Evolutionary conservation across 1,284 basidiomycete species (phyloP).

Genomic region (Trametes polyzona): DNA sequence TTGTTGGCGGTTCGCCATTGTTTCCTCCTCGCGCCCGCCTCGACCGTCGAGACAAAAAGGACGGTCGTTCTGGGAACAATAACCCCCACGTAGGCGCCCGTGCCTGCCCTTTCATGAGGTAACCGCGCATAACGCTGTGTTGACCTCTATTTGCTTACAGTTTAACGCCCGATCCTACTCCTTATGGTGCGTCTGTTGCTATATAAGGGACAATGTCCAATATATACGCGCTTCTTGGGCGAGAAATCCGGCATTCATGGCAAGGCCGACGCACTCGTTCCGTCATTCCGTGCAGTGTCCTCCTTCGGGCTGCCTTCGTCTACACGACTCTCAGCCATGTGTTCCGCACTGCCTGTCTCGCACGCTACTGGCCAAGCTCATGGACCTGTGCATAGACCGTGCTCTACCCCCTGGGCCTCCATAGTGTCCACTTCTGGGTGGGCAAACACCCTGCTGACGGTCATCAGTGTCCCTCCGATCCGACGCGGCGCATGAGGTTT

Average conservation of each 20-base stretch:
- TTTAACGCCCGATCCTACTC: not conserved
- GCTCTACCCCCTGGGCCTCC: no score
- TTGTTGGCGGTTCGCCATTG: constrained; percentile 26
- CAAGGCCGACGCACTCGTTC: not conserved
- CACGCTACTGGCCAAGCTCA: no score
- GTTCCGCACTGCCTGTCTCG: not conserved
- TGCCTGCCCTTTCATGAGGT: constrained; percentile 13
- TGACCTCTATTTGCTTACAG: constrained; percentile 14
- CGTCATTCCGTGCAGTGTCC: not conserved
- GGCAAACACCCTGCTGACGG: no score
- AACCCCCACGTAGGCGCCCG: constrained; percentile 10
- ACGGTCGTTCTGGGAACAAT: constrained; percentile 25
- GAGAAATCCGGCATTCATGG: not conserved
- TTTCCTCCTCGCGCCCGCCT: constrained; percentile 13
- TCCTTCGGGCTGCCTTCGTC: no score
- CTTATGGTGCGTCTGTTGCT: not conserved
- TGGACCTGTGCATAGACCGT: no score
- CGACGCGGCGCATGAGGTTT: no score
- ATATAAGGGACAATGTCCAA: not conserved
- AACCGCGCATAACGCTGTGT: constrained; percentile 8
- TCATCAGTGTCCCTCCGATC: no score
- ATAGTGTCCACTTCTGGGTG: no score
- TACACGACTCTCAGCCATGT: not conserved
- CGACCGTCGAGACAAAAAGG: constrained; percentile 20
- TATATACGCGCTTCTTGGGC: not conserved